phyloP scores from a whole-genome alignment of 2,329 filamentous ascomycete genomes.

The Talaromyces piceae region DNA sequence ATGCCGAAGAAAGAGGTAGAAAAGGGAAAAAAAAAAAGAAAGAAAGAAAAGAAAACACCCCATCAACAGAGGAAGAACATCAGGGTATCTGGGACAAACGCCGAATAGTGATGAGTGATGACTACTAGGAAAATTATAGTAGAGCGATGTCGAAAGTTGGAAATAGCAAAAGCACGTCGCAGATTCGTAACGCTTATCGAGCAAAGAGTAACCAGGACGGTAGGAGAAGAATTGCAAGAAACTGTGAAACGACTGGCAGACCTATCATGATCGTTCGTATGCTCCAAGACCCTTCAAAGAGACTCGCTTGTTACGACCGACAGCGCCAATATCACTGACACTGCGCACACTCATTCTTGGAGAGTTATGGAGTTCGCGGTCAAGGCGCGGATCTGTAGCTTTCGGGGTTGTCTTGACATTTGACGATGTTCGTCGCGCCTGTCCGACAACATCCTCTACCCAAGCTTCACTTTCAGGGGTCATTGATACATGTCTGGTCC shows the following conservation, averaged over 20 bases:
- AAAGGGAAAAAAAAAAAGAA: neutral
- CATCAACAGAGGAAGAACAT: no score
- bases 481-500: constrained; percentile 33
- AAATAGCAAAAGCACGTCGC: neutral
- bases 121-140: neutral
- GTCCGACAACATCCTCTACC: constrained; percentile 40
- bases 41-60: neutral
- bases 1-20: neutral
- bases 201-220: neutral
- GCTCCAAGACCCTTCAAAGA: constrained; percentile 27
- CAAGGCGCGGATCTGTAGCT: constrained; percentile 13
- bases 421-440: constrained; percentile 34
- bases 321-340: constrained; percentile 33
- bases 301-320: constrained; percentile 31
- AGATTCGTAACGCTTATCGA: neutral
- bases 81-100: neutral
- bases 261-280: constrained; percentile 15
- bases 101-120: neutral
- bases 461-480: constrained; percentile 41
- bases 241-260: neutral
- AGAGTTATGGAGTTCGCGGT: constrained; percentile 20
- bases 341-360: constrained; percentile 19
- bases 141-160: neutral
- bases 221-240: neutral
- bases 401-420: constrained; percentile 23